Percentiles rank a stretch among this genome's conserved stretches.
phyloP scores from a whole-genome alignment of 2,329 filamentous ascomycete species.

The Podosphaera aphanis region DNA sequence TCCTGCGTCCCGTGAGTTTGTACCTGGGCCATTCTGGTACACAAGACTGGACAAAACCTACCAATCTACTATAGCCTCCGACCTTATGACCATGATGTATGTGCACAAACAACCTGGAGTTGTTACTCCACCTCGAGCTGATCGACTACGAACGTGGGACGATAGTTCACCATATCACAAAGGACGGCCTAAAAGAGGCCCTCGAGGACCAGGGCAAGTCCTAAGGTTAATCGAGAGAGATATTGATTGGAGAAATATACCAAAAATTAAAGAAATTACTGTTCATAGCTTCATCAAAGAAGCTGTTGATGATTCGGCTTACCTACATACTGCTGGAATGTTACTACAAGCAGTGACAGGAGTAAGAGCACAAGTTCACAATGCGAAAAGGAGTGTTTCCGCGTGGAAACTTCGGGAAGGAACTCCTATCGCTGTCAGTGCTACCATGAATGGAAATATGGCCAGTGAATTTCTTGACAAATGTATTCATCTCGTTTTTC shows the following conservation, averaged over 20 bases:
- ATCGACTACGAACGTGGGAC: conserved; percentile 65
- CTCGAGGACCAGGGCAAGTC: conserved; percentile 47
- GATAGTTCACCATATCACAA: conserved; percentile 84
- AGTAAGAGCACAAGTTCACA: conserved; percentile 45
- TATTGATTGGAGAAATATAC: conserved; percentile 65
- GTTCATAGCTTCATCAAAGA: conserved; percentile 51
- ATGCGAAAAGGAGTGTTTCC: conserved; percentile 43
- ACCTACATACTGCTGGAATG: conserved; percentile 64
- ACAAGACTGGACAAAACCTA: conserved; percentile 80
- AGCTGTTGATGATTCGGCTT: conserved; percentile 45
- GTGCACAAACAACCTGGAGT: conserved; percentile 64
- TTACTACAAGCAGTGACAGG: conserved; percentile 70
- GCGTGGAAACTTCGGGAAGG: conserved; percentile 54
- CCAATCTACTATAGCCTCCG: conserved; percentile 61
- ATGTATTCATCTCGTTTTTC: conserved; percentile 70
- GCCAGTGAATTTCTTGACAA: conserved; percentile 86
- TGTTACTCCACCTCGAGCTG: conserved; percentile 27
- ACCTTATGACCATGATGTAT: conserved; percentile 77
- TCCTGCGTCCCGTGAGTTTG: conserved; percentile 66
- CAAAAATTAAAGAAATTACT: conserved; percentile 57
- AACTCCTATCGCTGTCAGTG: conserved; percentile 52
- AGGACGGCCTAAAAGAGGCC: conserved; percentile 65
- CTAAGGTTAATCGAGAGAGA: conserved; percentile 49
- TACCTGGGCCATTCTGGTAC: conserved; percentile 73
- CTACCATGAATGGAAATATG: conserved; percentile 51